Evolutionary conservation across 805 yeast species (phyloP).

Genomic region (Ogataea henricii): DNA sequence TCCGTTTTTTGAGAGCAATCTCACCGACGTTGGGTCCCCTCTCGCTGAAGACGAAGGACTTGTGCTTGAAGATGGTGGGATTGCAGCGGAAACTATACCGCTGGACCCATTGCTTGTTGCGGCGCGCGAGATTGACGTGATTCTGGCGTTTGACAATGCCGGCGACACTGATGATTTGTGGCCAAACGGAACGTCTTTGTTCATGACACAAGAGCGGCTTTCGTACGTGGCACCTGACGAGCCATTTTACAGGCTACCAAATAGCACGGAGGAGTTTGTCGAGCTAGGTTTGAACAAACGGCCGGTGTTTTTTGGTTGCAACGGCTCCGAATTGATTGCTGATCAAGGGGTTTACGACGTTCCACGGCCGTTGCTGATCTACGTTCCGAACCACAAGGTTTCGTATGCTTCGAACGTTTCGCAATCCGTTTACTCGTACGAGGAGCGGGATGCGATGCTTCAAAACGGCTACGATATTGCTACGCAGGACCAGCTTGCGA

Average conservation of each 20-base stretch:
- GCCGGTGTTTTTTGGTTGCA: conserved; percentile 84
- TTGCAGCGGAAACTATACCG: conserved; percentile 59
- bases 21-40: conserved; percentile 35
- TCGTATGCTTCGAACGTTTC: conserved; percentile 63
- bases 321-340: conserved; percentile 53
- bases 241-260: conserved; percentile 72
- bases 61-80: conserved; percentile 34
- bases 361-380: conserved; percentile 70
- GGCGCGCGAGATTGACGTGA: conserved; percentile 57
- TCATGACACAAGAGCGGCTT: conserved; percentile 53
- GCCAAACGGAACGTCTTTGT: conserved; percentile 67
- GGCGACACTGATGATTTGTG: conserved; percentile 59
- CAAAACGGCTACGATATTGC: conserved; percentile 71
- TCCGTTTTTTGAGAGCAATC: conserved; percentile 41
- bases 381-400: conserved; percentile 68
- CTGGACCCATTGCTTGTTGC: conserved; percentile 62
- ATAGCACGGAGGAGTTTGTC: conserved; percentile 54
- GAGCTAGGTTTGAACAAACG: conserved; percentile 55
- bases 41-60: conserved; percentile 19
- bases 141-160: conserved; percentile 64
- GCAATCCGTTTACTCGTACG: conserved; percentile 57
- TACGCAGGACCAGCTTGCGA: conserved; percentile 57
- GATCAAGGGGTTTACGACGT: conserved; percentile 34
- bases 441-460: conserved; percentile 59
- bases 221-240: conserved; percentile 49